These are phyloP conservation scores for Mycena sanguinolenta DNA, from an alignment of 768 basidiomycete genomes.

Conservation along the genomic window DNA sequence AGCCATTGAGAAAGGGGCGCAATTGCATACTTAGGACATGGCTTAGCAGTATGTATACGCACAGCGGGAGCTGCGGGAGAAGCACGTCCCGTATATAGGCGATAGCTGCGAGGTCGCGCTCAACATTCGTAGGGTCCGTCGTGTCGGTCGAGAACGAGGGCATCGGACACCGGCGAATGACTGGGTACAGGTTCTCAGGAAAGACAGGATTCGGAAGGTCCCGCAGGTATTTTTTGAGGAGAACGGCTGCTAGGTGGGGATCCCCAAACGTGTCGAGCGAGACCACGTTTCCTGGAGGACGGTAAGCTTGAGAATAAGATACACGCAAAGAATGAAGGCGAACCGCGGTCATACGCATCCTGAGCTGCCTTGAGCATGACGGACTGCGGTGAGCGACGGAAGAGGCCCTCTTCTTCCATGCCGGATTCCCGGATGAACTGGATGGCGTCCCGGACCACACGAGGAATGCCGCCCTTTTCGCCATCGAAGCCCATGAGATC, in stretches of 20 bases:
- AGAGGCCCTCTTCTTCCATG: slow-evolving; percentile 82
- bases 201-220: slow-evolving; percentile 87
- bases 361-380: slow-evolving; percentile 78
- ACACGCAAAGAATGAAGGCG: not conserved
- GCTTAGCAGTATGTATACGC: slow-evolving; percentile 80
- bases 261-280: slow-evolving; percentile 83
- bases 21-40: slow-evolving; percentile 70
- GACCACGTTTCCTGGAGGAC: slow-evolving; percentile 75
- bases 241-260: slow-evolving; percentile 85
- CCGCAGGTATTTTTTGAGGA: slow-evolving; percentile 88
- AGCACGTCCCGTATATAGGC: slow-evolving; percentile 78
- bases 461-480: slow-evolving; percentile 86
- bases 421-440: slow-evolving; percentile 79
- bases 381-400: slow-evolving; percentile 85
- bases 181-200: slow-evolving; percentile 74
- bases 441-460: slow-evolving; percentile 82
- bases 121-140: slow-evolving; percentile 53
- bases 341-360: slow-evolving; percentile 89
- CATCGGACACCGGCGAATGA: slow-evolving; percentile 76
- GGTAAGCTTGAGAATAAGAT: slow-evolving; percentile 18
- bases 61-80: slow-evolving; percentile 76
- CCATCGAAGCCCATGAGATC: slow-evolving; percentile 88
- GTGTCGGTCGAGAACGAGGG: slow-evolving; percentile 47
- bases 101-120: slow-evolving; percentile 66
- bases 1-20: not conserved